phyloP scores from a whole-genome alignment of 2,329 filamentous ascomycete genomes.

The Epichloe elymi region DNA sequence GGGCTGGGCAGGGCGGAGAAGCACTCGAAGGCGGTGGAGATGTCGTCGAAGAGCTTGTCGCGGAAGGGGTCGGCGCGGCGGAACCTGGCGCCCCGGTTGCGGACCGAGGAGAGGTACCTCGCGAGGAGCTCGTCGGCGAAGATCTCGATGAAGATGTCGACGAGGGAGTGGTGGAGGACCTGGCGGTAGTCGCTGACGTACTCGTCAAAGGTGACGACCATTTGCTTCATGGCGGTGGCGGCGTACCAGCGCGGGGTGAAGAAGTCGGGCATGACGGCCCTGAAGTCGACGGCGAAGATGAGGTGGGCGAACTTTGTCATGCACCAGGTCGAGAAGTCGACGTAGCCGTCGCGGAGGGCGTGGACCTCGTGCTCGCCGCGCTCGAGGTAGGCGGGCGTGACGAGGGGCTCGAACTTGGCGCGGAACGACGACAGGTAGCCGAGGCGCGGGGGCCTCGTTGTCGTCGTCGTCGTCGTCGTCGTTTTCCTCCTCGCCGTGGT shows the following conservation, averaged over 20 bases:
- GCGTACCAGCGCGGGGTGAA: slow-evolving; percentile 89
- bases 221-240: slow-evolving; percentile 77
- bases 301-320: slow-evolving; percentile 75
- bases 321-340: slow-evolving; percentile 89
- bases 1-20: slow-evolving; percentile 61
- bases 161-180: slow-evolving; percentile 73
- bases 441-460: slow-evolving; percentile 54
- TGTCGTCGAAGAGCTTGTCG: slow-evolving; percentile 88
- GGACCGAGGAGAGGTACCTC: slow-evolving; percentile 69
- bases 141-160: slow-evolving; percentile 87
- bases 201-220: slow-evolving; percentile 89
- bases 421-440: slow-evolving; percentile 82
- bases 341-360: slow-evolving; percentile 74
- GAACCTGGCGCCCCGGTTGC: slow-evolving; percentile 86
- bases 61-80: slow-evolving; percentile 74
- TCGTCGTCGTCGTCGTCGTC: slow-evolving; percentile 75
- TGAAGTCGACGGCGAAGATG: slow-evolving; percentile 86
- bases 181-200: slow-evolving; percentile 80
- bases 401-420: slow-evolving; percentile 66
- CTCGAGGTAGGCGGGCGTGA: slow-evolving; percentile 68
- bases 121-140: slow-evolving; percentile 83
- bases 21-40: slow-evolving; percentile 80
- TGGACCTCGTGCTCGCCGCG: slow-evolving; percentile 61
- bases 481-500: slow-evolving; percentile 57
- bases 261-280: slow-evolving; percentile 68